Percentiles rank a stretch among this genome's conserved stretches.
Conservation (phyloP, 1,284 basidiomycete genomes). For the Boletus sp. region DNA sequence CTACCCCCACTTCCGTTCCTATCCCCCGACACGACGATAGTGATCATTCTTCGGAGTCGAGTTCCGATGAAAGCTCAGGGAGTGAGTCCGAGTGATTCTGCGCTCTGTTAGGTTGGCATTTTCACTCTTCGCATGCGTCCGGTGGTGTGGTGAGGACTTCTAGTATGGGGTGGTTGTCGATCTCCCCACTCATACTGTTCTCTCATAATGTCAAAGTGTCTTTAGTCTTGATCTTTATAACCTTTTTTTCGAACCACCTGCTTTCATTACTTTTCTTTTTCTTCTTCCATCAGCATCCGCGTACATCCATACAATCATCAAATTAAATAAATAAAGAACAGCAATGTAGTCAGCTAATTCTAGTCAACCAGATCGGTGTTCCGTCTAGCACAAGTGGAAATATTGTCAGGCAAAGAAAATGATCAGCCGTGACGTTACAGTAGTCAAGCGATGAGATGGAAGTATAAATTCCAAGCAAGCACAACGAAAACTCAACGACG, state of each 20-base stretch:
- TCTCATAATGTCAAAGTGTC: constrained; percentile 25
- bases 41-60: constrained; percentile 75
- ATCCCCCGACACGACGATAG: constrained; percentile 49
- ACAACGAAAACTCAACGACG: not conserved
- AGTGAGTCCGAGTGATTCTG: constrained; percentile 72
- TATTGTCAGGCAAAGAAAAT: constrained; percentile 7
- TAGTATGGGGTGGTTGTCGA: constrained; percentile 9
- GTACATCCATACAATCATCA: constrained; percentile 39
- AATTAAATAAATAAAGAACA: constrained; percentile 43
- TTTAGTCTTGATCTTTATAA: constrained; percentile 38
- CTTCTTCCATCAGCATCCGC: constrained; percentile 30
- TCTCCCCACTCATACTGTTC: constrained; percentile 24
- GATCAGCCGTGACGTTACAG: not conserved
- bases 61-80: constrained; percentile 74
- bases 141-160: constrained; percentile 24
- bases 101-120: constrained; percentile 8
- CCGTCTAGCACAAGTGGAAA: constrained; percentile 12
- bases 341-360: constrained; percentile 39
- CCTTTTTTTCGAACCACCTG: constrained; percentile 30
- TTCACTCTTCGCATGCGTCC: constrained; percentile 13
- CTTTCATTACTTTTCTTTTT: constrained; percentile 23
- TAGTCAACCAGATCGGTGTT: constrained; percentile 29
- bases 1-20: constrained; percentile 35
- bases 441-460: not conserved
- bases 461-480: constrained; percentile 2